Evolutionary conservation across 495 filamentous ascomycete species (phyloP).

Genomic region (Clavariopsis aquatica): DNA sequence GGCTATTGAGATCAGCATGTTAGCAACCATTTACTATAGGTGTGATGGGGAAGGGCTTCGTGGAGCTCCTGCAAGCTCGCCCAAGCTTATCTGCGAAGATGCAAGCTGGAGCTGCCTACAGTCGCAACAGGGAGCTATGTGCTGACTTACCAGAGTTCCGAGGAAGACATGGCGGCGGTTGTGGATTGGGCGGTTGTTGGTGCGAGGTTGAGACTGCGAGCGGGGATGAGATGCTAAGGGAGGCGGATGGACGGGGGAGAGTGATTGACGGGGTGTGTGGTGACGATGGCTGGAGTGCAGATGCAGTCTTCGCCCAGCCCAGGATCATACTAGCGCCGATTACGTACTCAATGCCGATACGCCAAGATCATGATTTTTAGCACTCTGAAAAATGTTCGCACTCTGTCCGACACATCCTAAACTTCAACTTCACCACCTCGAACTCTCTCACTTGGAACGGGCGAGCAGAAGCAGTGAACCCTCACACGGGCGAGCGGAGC

Average conservation of each 20-base stretch:
- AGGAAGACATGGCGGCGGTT: conserved; percentile 55
- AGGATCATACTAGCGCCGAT: conserved; percentile 10
- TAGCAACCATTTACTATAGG: conserved; percentile 43
- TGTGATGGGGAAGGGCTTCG: background rate
- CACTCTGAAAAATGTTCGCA: conserved; percentile 8
- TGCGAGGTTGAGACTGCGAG: conserved; percentile 18
- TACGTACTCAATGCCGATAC: no score
- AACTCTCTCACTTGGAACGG: conserved; percentile 12
- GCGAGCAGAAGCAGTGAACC: conserved; percentile 40
- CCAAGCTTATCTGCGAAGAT: conserved; percentile 39
- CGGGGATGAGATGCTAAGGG: conserved; percentile 14
- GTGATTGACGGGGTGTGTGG: conserved; percentile 22
- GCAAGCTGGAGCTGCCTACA: conserved; percentile 38
- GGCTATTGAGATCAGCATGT: conserved; percentile 59
- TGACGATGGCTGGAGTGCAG: conserved; percentile 31
- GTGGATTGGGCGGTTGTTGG: background rate
- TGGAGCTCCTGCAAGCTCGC: conserved; percentile 26
- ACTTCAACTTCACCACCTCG: conserved; percentile 14
- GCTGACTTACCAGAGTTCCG: conserved; percentile 66
- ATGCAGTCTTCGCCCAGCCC: conserved; percentile 13
- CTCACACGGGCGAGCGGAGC: conserved; percentile 29
- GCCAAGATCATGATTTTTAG: background rate
- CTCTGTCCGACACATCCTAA: background rate
- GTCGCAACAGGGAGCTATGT: conserved; percentile 39
- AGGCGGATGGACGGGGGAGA: conserved; percentile 20